A percentile compares a stretch with the other conserved stretches of the same genome.
These are phyloP conservation scores for Fagopyrum tataricum DNA, from an alignment of 148 eudicot species.

Conservation along the genomic window DNA sequence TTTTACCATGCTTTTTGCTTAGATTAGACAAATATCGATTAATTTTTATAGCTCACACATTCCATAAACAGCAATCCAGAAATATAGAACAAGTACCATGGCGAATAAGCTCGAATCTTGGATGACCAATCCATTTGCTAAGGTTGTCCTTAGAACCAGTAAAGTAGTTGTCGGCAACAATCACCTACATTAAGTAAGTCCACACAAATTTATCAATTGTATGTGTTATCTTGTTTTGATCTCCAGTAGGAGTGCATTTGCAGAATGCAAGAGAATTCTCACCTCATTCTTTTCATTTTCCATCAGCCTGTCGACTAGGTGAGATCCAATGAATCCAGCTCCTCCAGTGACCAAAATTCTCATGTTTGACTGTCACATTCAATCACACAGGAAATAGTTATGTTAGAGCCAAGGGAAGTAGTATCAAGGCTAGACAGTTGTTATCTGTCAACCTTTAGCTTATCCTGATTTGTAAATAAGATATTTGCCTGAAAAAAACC, in stretches of 20 bases:
- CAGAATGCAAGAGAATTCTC: conserved; percentile 2
- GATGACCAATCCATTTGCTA: conserved; percentile 80
- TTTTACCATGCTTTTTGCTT: background rate
- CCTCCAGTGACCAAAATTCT: conserved; percentile 91
- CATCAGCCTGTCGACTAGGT: conserved; percentile 78
- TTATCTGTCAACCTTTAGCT: background rate
- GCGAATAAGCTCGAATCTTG: conserved; percentile 89
- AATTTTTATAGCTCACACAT: background rate
- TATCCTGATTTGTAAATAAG: background rate
- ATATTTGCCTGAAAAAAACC: too few relatives aligned
- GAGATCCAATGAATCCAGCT: conserved; percentile 97
- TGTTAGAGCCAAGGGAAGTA: background rate
- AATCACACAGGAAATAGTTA: background rate
- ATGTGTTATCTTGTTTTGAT: background rate
- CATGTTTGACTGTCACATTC: conserved; percentile 64
- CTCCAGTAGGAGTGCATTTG: background rate
- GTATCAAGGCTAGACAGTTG: background rate
- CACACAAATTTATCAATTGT: background rate
- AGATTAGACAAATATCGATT: background rate
- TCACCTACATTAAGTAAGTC: conserved; percentile 34
- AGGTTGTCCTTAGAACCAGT: conserved; percentile 90
- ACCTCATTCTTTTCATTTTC: conserved; percentile 93
- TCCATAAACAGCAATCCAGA: background rate
- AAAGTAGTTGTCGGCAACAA: conserved; percentile 82
- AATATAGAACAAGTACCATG: conserved; percentile 45